phyloP scores from a whole-genome alignment of 2,329 filamentous ascomycete genomes.

The Coleophoma cylindrospora region DNA sequence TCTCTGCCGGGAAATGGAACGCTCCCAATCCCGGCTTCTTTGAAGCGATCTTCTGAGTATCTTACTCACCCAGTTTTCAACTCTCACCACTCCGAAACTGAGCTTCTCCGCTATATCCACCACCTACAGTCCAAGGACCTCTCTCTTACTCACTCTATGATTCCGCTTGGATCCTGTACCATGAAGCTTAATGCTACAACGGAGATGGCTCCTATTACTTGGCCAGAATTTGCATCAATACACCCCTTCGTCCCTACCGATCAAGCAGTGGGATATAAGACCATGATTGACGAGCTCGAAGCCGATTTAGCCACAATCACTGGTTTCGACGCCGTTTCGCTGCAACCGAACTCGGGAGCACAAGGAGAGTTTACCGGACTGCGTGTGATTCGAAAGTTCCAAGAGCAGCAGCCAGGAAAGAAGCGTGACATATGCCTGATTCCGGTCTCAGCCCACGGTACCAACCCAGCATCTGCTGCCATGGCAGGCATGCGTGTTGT shows the following conservation, averaged over 20 bases:
- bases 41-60: constrained; percentile 70
- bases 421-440: constrained; percentile 91
- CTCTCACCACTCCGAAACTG: constrained; percentile 89
- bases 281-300: constrained; percentile 68
- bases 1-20: constrained; percentile 31
- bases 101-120: constrained; percentile 88
- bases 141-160: constrained; percentile 95
- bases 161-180: constrained; percentile 91
- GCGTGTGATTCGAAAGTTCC: constrained; percentile 80
- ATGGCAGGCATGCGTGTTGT: constrained; percentile 97
- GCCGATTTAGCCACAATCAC: constrained; percentile 76
- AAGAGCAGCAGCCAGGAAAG: constrained; percentile 60
- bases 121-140: constrained; percentile 92
- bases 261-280: constrained; percentile 62
- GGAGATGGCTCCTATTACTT: constrained; percentile 85
- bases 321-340: constrained; percentile 80
- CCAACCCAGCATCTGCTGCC: constrained; percentile 89
- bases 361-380: constrained; percentile 94
- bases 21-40: constrained; percentile 44
- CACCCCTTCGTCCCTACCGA: constrained; percentile 72
- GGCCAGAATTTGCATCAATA: constrained; percentile 68
- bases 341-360: constrained; percentile 93
- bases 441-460: constrained; percentile 91
- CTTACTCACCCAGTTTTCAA: constrained; percentile 94
- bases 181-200: constrained; percentile 97